phyloP scores from a whole-genome alignment of 495 filamentous ascomycete species.

The Annulohypoxylon bovei region DNA sequence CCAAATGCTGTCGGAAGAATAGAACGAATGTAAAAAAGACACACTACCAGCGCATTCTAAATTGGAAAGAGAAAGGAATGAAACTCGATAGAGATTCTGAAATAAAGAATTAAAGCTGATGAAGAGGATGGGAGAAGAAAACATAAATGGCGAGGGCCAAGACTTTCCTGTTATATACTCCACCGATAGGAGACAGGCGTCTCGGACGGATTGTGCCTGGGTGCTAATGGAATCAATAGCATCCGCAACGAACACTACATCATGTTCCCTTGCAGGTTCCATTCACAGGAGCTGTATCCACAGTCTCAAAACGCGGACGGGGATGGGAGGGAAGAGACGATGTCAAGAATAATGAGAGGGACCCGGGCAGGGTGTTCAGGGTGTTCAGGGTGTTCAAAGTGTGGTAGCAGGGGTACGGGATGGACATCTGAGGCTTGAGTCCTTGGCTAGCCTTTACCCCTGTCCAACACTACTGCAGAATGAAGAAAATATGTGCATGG shows the following conservation, averaged over 20 bases:
- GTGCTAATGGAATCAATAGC: slow-evolving; percentile 44
- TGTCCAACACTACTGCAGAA: not conserved
- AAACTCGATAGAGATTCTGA: slow-evolving; percentile 43
- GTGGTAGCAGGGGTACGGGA: slow-evolving; percentile 43
- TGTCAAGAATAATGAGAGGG: slow-evolving; percentile 49
- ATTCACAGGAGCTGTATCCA: slow-evolving; percentile 54
- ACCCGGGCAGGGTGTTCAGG: slow-evolving; percentile 30
- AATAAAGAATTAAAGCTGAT: slow-evolving; percentile 49
- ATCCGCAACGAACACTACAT: slow-evolving; percentile 47
- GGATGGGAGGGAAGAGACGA: slow-evolving; percentile 47
- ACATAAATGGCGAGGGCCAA: slow-evolving; percentile 50
- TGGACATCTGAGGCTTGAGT: slow-evolving; percentile 37
- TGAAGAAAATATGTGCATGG: slow-evolving; percentile 14
- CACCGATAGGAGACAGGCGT: slow-evolving; percentile 44
- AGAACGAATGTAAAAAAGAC: slow-evolving; percentile 60
- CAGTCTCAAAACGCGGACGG: slow-evolving; percentile 56
- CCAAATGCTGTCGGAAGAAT: slow-evolving; percentile 55
- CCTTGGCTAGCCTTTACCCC: slow-evolving; percentile 26
- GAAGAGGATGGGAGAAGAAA: slow-evolving; percentile 39
- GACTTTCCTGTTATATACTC: slow-evolving; percentile 53
- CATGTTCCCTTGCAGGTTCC: slow-evolving; percentile 45
- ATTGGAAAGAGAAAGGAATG: slow-evolving; percentile 42
- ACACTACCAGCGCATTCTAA: slow-evolving; percentile 58
- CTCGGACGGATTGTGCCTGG: slow-evolving; percentile 44
- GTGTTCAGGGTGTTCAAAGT: too few relatives aligned